Percentiles rank a stretch among this genome's conserved stretches.
phyloP scores from a whole-genome alignment of 1,284 basidiomycete species.

The Pseudozyma thailandica region DNA sequence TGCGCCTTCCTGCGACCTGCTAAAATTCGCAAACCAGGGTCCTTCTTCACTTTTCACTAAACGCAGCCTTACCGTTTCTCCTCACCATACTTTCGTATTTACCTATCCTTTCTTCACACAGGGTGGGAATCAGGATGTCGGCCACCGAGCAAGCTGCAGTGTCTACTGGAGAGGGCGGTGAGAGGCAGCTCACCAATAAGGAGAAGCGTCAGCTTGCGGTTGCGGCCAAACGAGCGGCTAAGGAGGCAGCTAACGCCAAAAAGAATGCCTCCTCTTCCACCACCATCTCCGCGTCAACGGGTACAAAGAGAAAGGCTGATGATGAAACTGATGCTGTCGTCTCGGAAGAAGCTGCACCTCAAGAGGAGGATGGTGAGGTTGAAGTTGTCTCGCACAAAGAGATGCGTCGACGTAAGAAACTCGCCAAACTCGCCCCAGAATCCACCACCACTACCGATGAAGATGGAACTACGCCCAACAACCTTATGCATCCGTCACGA shows the following conservation, averaged over 20 bases:
- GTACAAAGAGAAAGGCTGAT: constrained; percentile 71
- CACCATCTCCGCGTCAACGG: background rate
- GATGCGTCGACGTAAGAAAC: constrained; percentile 53
- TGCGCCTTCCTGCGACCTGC: background rate
- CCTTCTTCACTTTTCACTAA: background rate
- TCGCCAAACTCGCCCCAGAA: constrained; percentile 21
- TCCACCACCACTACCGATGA: constrained; percentile 7
- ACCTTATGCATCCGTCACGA: constrained; percentile 18
- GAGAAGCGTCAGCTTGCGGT: constrained; percentile 52
- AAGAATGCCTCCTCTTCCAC: background rate
- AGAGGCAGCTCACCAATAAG: constrained; percentile 56
- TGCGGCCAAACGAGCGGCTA: constrained; percentile 41
- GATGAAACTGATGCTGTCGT: constrained; percentile 77
- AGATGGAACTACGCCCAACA: constrained; percentile 32
- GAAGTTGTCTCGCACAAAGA: constrained; percentile 64
- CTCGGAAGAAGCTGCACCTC: constrained; percentile 71
- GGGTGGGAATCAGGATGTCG: constrained; percentile 12
- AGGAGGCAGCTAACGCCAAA: constrained; percentile 26
- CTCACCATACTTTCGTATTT: background rate
- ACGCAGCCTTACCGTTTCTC: background rate
- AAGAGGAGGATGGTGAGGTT: constrained; percentile 5
- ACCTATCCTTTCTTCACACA: background rate
- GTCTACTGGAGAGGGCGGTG: background rate
- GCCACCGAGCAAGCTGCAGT: background rate
- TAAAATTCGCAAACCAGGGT: background rate